Evolutionary conservation across 208 protist species (phyloP).

Genomic region (Herpetomonas tarakana): DNA sequence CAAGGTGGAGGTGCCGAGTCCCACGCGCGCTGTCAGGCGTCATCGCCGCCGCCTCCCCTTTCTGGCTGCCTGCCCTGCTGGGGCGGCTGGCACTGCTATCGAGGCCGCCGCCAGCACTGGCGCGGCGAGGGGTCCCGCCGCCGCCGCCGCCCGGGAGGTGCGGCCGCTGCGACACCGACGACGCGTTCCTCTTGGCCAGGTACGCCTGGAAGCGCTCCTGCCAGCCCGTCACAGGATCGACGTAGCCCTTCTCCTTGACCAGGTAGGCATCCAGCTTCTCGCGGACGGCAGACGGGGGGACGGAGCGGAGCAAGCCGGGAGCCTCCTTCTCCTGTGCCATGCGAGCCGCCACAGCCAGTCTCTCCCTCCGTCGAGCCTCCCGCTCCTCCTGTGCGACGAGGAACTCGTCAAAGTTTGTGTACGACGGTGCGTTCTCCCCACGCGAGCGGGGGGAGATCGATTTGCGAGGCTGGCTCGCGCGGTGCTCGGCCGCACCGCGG

Average conservation of each 20-base stretch:
- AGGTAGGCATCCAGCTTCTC: constrained; percentile 25
- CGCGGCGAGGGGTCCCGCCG: background rate
- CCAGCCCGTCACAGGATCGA: constrained; percentile 39
- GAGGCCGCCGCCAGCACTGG: too few relatives aligned
- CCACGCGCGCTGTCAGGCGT: too few relatives aligned
- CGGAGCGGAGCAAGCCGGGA: constrained; percentile 1
- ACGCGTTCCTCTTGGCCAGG: constrained; percentile 20
- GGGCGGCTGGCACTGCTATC: background rate
- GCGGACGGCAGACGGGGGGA: constrained; percentile 18
- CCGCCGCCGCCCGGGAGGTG: background rate
- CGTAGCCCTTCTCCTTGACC: constrained; percentile 38
- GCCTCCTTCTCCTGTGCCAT: constrained; percentile 16
- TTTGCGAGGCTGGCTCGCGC: background rate
- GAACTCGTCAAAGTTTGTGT: constrained; percentile 20
- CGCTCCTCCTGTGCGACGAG: constrained; percentile 16
- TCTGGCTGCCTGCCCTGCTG: constrained; percentile 6
- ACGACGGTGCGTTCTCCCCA: too few relatives aligned
- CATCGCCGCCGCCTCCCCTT: constrained; percentile 6
- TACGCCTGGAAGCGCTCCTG: constrained; percentile 31
- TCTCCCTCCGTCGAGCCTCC: background rate
- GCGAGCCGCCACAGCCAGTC: constrained; percentile 16
- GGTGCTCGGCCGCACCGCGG: constrained; percentile 5
- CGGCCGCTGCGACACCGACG: background rate
- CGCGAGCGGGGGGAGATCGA: constrained; percentile 3
- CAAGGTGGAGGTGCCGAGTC: background rate